Percentiles rank a stretch among this genome's conserved stretches.
Conservation (phyloP, 2,329 filamentous ascomycete species). For the Xylaria sp. region DNA sequence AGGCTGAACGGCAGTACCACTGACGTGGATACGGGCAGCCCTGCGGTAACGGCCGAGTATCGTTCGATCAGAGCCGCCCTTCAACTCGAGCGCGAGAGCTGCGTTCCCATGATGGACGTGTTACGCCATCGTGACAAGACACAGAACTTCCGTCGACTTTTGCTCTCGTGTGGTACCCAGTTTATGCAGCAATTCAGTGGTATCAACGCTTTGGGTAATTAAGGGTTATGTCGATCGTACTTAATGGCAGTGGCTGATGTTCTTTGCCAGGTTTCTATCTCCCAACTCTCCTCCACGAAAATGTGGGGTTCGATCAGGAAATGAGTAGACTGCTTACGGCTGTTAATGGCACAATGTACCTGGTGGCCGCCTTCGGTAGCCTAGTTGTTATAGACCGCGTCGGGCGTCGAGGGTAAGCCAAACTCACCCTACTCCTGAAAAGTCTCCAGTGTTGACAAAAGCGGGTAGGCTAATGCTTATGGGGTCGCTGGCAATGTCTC, state of each 20-base stretch:
- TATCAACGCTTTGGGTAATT: constrained; percentile 43
- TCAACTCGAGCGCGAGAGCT: constrained; percentile 39
- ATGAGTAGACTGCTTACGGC: constrained; percentile 59
- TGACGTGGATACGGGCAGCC: constrained; percentile 26
- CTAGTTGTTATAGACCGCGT: constrained; percentile 44
- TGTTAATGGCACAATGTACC: constrained; percentile 48
- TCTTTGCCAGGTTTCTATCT: constrained; percentile 45
- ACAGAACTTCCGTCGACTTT: constrained; percentile 41
- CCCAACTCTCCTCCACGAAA: constrained; percentile 58
- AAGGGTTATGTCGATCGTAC: neutral
- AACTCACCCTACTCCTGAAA: neutral
- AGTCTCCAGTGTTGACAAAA: neutral
- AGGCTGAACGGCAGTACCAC: constrained; percentile 51
- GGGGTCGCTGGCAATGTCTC: constrained; percentile 39
- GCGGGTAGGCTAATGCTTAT: constrained; percentile 43
- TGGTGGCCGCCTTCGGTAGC: constrained; percentile 41
- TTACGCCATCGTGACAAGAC: constrained; percentile 43
- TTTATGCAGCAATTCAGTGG: constrained; percentile 51
- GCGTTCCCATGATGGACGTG: constrained; percentile 39
- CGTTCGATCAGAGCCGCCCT: constrained; percentile 42
- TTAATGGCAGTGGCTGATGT: constrained; percentile 24
- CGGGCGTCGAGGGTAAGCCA: constrained; percentile 44
- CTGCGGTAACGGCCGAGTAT: constrained; percentile 37
- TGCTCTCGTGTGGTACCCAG: constrained; percentile 49
- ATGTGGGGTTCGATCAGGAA: constrained; percentile 55